phyloP scores from a whole-genome alignment of 2,329 filamentous ascomycete species.

The Paracoccidioides lutzii region DNA sequence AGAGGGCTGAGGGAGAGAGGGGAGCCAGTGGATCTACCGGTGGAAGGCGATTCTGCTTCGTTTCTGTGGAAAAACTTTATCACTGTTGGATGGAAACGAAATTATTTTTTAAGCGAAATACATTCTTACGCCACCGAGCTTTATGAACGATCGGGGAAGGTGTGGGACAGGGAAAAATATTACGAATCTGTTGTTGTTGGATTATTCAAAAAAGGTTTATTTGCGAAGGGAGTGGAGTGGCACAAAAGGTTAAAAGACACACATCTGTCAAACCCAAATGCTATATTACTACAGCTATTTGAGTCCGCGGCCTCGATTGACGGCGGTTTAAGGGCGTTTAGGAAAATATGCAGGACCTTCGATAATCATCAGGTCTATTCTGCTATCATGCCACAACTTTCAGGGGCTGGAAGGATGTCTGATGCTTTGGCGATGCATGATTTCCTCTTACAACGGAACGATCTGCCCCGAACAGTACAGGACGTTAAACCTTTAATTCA shows the following conservation, averaged over 20 bases:
- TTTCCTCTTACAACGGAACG: conserved; percentile 29
- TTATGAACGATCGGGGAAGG: conserved; percentile 25
- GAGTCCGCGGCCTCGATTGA: conserved; percentile 14
- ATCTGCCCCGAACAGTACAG: conserved; percentile 29
- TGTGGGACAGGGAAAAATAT: conserved; percentile 24
- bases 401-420: conserved; percentile 23
- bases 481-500: conserved; percentile 30
- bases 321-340: conserved; percentile 24
- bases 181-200: conserved; percentile 27
- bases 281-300: conserved; percentile 20
- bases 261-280: conserved; percentile 19
- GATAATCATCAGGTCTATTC: conserved; percentile 32
- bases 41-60: conserved; percentile 24
- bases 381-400: conserved; percentile 30
- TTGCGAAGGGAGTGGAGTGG: conserved; percentile 24
- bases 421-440: conserved; percentile 36
- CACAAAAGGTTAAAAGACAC: conserved; percentile 26
- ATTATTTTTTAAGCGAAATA: conserved; percentile 23
- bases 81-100: conserved; percentile 22
- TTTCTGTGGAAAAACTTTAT: conserved; percentile 32
- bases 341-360: conserved; percentile 29
- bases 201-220: conserved; percentile 8
- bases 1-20: conserved; percentile 23
- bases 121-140: conserved; percentile 29
- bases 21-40: conserved; percentile 23